These are phyloP conservation scores for Ustulina deusta DNA, from an alignment of 2,329 filamentous ascomycete species.

Conservation along the genomic window DNA sequence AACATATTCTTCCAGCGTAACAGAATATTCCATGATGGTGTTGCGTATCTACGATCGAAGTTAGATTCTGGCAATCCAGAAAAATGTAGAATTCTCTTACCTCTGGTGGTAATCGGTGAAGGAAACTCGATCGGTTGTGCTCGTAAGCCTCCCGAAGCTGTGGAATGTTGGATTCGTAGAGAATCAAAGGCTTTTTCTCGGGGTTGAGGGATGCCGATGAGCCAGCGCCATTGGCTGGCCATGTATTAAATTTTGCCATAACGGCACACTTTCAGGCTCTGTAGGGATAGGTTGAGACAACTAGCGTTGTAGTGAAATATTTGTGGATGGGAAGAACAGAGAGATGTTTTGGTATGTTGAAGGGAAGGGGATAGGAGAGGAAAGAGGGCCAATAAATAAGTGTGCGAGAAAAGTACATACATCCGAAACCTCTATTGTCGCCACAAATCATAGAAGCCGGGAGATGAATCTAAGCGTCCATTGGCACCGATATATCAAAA, in stretches of 20 bases:
- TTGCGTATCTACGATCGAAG: neutral
- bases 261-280: neutral
- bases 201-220: neutral
- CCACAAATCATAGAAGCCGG: too few species aligned
- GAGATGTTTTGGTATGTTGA: neutral
- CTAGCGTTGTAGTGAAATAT: neutral
- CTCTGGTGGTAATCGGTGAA: neutral
- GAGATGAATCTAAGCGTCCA: too few species aligned
- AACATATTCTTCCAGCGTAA: neutral
- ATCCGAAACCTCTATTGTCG: too few species aligned
- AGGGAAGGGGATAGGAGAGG: neutral
- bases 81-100: neutral
- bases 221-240: neutral
- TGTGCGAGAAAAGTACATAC: too few species aligned
- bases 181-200: neutral
- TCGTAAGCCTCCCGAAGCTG: neutral
- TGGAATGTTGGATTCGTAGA: neutral
- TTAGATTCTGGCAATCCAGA: neutral
- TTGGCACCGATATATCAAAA: too few species aligned
- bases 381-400: neutral
- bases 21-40: constrained; percentile 7
- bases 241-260: neutral
- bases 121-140: neutral
- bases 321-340: neutral
- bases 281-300: neutral